phyloP scores from a whole-genome alignment of 139 green algal species.

The Desmodesmus armatus region DNA sequence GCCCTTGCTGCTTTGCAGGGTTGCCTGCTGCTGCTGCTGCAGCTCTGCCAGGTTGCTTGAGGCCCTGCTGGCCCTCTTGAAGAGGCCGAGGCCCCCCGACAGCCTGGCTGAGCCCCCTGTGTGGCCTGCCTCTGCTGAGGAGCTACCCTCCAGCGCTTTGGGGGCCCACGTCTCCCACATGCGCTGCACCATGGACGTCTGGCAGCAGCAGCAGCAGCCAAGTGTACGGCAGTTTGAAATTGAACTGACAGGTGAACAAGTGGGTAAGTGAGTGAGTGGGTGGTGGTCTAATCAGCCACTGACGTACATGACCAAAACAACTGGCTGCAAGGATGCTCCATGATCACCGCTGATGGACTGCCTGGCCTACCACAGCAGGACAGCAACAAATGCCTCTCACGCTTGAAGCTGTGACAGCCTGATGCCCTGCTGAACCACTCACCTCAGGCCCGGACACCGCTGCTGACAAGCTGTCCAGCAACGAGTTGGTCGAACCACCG shows the following conservation, averaged over 20 bases:
- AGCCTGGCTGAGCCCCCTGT: neutral
- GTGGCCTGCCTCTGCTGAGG: neutral
- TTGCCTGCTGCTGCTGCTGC: conserved; percentile 34
- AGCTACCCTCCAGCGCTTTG: no score
- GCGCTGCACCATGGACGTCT: conserved; percentile 43
- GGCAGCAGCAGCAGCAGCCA: neutral
- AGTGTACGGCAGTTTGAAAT: neutral
- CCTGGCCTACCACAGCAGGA: neutral
- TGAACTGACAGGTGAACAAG: no score
- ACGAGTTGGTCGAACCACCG: neutral
- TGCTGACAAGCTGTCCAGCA: neutral
- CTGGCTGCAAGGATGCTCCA: no score
- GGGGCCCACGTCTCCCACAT: conserved; percentile 48
- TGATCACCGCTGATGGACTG: no score
- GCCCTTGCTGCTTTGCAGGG: conserved; percentile 14
- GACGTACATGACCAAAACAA: no score
- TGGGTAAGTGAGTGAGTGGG: no score
- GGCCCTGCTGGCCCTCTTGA: conserved; percentile 18
- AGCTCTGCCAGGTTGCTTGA: conserved; percentile 1
- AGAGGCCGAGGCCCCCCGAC: neutral
- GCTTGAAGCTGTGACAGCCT: no score
- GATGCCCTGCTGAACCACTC: neutral
- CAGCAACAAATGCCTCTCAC: no score
- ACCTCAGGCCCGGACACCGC: neutral
- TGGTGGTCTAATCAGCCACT: no score